Percentiles rank a stretch among this genome's conserved stretches.
Conservation (phyloP, 2,329 filamentous ascomycete genomes). For the Colletotrichum endophyticum region DNA sequence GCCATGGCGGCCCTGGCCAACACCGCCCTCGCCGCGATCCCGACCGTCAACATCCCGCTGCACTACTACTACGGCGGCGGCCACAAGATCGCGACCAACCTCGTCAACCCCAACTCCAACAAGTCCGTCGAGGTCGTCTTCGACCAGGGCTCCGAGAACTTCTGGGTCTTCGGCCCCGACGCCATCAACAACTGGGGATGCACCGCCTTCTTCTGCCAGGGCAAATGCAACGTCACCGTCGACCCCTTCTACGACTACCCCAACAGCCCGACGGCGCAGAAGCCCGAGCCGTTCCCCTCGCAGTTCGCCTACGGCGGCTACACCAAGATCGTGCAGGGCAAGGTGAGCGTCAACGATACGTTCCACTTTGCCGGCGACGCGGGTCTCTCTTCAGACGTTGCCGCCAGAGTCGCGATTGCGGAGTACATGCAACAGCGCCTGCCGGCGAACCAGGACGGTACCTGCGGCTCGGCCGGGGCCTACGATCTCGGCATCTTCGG, state of each 20-base stretch:
- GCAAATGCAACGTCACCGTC: conserved; percentile 9
- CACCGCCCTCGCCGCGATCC: neutral
- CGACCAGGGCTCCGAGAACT: conserved; percentile 16
- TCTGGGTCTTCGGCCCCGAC: conserved; percentile 13
- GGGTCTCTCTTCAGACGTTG: neutral
- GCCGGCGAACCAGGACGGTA: neutral
- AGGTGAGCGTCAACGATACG: conserved; percentile 3
- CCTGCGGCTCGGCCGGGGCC: neutral
- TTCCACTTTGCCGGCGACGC: conserved; percentile 4
- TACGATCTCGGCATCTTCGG: conserved; percentile 12
- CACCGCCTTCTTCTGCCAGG: conserved; percentile 9
- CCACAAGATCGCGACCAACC: conserved; percentile 13
- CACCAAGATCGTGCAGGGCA: conserved; percentile 6
- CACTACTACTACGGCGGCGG: conserved; percentile 17
- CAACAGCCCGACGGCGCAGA: neutral
- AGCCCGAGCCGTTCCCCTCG: neutral
- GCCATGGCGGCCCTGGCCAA: neutral
- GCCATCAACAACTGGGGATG: conserved; percentile 14
- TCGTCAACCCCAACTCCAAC: neutral
- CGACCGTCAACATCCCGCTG: conserved; percentile 1
- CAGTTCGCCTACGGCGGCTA: conserved; percentile 6
- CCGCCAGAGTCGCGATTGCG: neutral
- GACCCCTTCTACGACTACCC: conserved; percentile 13
- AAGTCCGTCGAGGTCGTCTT: conserved; percentile 12
- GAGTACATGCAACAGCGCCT: conserved; percentile 13